Evolutionary conservation across 2,329 filamentous ascomycete genomes (phyloP), one percentile per base, ranked within the genome.

Genomic region (Calonectria pseudoturangicola): DNA sequence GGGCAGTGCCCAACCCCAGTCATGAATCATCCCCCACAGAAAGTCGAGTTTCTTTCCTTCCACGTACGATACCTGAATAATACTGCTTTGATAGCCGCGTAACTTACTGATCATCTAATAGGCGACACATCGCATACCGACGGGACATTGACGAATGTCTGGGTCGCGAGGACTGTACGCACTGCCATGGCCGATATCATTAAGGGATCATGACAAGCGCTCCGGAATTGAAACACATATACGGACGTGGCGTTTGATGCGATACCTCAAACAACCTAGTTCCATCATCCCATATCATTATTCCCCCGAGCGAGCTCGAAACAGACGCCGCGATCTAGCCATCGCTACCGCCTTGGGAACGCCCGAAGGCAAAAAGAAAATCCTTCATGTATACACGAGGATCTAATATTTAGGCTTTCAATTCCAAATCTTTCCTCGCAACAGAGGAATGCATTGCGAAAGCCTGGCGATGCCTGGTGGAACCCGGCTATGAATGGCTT

Each of bases 141-240:
- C 15, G 74, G 73, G 2, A 73, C 75, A 2, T 73, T 76, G 3
- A 83, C 78, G 5, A 83, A 83, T 66, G 78, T 80, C 15, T 78
- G 80, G 76, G 81, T 84, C 66, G 78, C 79, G 41, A 79, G 75
- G 47, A 83, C 82, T 10, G 79, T 83, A 33, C 79, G 80, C 6
- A 66, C 79, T 5, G 82, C 81, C 36, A 81, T 83, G 77, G 72
- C 76, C 12, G 75, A 76, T 6, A 76, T 79, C 1, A 28, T 79
- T 3, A 75, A 76, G 5, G 69, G 72, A 10, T 68, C 76, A 68
- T 81, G 69, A 77, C 15, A 8, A 39, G 4, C 21, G 39, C 28
- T 43, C 39, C 36, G 6, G 16, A 18, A 27, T 27, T 60, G 43
- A 67, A 36, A 13, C 16, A 33, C 15, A 21, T 18, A 41, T 28